Base-by-base conservation (phyloP, 331 rosid species). In the Phaseolus coccineus region DNA sequence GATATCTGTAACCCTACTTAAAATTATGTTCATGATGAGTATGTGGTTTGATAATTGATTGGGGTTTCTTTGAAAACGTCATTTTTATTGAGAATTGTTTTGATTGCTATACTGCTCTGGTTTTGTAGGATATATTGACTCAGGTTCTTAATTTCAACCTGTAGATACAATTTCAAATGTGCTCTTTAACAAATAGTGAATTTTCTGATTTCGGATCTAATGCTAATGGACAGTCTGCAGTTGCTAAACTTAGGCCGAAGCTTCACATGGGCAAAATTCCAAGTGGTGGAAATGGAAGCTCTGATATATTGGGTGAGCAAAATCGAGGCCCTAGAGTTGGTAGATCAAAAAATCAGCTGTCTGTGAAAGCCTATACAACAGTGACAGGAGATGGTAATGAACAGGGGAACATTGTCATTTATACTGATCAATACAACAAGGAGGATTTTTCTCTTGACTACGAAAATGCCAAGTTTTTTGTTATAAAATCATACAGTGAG, bases 401-500 rank as follows among this genome's bases (percentile, higher is more conserved):
- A 52, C 91, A 91, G 40, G 97, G 90, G 73, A 90, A 85, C 83
- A 87, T 95, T 52, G 79, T 90, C 85, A 92, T 93, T 74, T 61
- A 75, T 82, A 82, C 97, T 12, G 96, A 90, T 84, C 94, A 89
- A 61, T 93, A 91, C 80, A 95, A 95, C 83, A 93, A 77, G 81
- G 97, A 94, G 44, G 93, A 87, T 51, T 87, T 94, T 64, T 88
- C 88, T 39, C 73, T 86, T 83, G 91, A 87, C 64, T 86, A 92
- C n/a, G 82, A 19, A 63, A 89, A 90, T 79, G 98, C 96, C 1
- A 94, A 92, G 72, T 90, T 92, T 85, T 94, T 91, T 84, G 97
- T 92, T 48, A 92, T 94, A 67, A 94, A 94, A 86, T 94, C 98
- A 5, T 94, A 94, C 87, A 94, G 97, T 16, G 98, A 94, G 87